Conservation (phyloP, 2,329 filamentous ascomycete genomes). For the Thielaviopsis punctulata region DNA sequence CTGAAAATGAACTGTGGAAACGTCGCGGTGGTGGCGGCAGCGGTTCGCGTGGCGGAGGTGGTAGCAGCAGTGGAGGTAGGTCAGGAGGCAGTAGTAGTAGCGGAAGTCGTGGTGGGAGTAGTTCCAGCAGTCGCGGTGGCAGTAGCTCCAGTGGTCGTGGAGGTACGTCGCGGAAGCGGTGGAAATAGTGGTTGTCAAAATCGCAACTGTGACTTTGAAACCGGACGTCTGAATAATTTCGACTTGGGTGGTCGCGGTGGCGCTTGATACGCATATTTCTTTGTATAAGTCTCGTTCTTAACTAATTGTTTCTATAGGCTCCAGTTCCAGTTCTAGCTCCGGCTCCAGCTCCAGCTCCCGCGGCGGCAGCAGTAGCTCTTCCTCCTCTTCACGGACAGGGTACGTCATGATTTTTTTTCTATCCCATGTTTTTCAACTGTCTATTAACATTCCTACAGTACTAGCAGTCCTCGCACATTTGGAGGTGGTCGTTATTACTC, state of each 20-base stretch:
- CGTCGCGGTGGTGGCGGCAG: constrained; percentile 42
- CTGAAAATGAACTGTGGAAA: constrained; percentile 35
- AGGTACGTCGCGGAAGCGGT: constrained; percentile 12
- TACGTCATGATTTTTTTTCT: neutral
- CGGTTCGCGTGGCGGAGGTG: constrained; percentile 27
- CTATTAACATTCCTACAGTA: constrained; percentile 24
- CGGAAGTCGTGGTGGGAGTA: constrained; percentile 16
- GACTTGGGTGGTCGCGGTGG: too few relatives aligned
- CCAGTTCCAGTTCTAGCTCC: neutral
- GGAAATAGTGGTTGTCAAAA: constrained; percentile 6
- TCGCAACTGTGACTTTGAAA: too few relatives aligned
- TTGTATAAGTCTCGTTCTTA: neutral
- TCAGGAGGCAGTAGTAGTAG: constrained; percentile 16
- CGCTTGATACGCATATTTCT: neutral
- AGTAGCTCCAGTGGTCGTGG: neutral
- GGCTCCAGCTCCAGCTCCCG: constrained; percentile 1
- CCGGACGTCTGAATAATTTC: too few relatives aligned
- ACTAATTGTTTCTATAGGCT: neutral
- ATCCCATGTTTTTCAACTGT: constrained; percentile 1
- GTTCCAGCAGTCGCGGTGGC: constrained; percentile 14
- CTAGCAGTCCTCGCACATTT: constrained; percentile 37
- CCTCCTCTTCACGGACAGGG: constrained; percentile 4
- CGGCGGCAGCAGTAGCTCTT: constrained; percentile 1
- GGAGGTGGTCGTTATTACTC: constrained; percentile 49
- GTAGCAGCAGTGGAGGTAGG: constrained; percentile 15